Conservation (phyloP, 2,329 filamentous ascomycete species). For the Endothia cerciana region DNA sequence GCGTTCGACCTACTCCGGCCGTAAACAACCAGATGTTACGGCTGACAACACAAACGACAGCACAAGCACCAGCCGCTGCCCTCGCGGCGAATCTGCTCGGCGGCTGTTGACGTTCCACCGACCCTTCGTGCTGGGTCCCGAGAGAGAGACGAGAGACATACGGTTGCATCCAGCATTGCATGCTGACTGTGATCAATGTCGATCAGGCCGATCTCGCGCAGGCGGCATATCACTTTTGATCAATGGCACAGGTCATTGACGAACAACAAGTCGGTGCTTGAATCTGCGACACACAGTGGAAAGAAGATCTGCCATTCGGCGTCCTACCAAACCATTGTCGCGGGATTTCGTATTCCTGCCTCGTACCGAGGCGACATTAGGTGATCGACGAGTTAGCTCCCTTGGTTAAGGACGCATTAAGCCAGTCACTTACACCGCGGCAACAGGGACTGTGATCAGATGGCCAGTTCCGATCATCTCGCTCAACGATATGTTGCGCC, state of each 20-base stretch:
- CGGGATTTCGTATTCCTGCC: constrained; percentile 3
- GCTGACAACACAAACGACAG: constrained; percentile 7
- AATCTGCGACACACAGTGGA: neutral
- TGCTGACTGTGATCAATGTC: constrained; percentile 2
- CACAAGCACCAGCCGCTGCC: constrained; percentile 12
- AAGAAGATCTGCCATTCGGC: neutral
- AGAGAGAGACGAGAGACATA: constrained; percentile 1
- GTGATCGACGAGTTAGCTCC: neutral
- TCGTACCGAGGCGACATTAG: constrained; percentile 3
- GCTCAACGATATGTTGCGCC: constrained; percentile 9
- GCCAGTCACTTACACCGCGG: too few species aligned
- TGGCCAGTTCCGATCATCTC: constrained; percentile 18
- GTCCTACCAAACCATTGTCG: neutral
- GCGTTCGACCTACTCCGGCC: constrained; percentile 12
- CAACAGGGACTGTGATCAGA: neutral
- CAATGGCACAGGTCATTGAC: neutral
- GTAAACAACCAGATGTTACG: constrained; percentile 4
- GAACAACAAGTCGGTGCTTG: neutral
- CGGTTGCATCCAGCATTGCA: constrained; percentile 16
- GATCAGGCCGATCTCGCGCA: neutral
- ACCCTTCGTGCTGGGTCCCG: constrained; percentile 20
- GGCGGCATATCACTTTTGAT: constrained; percentile 3
- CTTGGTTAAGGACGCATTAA: neutral
- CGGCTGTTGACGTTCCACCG: constrained; percentile 21
- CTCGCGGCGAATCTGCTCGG: constrained; percentile 12